Base-by-base conservation (phyloP, 148 eudicot species). In the Tetragonia tetragonoides region DNA sequence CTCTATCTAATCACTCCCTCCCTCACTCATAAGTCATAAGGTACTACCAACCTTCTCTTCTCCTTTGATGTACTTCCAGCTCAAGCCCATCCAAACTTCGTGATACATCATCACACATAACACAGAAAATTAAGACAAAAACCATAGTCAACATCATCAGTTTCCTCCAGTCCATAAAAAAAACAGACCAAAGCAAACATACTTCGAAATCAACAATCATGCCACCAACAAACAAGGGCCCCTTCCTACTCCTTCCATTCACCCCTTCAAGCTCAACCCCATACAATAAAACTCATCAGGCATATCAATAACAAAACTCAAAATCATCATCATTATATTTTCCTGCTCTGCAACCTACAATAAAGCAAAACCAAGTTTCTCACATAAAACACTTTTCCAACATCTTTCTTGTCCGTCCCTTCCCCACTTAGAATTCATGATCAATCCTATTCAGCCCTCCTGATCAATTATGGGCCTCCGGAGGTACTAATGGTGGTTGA, bases 221-320 rank as follows among this genome's bases (percentile, higher is more conserved):
- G 8, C 20, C 44, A 11, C 1, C 72, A 69, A 49, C 2, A 6
- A 7, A 12, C 37, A 3, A 44, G 17, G 56, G 11, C 3, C 56
- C 10, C 56, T n/a, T 21, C 10, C 72, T 69, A n/a, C 18, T 67
- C 70, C 72, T 68, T 68, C 2, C 72, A 68, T 20, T n/a, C 34
- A 68, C n/a, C 21, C 20, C 53, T 68, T 21, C 6, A 3, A 69
- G 56, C 37, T 69, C 56, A 69, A 44, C 2, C 72, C 54, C 10
- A n/a, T 44, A 7, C 56, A 46, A 17, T 6, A 40, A 41, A 16
- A 18, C 12, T 9, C 44, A 67, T 20, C 21, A 7, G 14, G 11
- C 16, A 46, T 44, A 44, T 21, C 21, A 20, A 10, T 51, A 46
- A 41, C 21, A 68, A 68, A 40, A 68, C 2, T 41, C 10, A 38